Conservation (phyloP, 148 eudicot species). For the Dianthus caryophyllus region DNA sequence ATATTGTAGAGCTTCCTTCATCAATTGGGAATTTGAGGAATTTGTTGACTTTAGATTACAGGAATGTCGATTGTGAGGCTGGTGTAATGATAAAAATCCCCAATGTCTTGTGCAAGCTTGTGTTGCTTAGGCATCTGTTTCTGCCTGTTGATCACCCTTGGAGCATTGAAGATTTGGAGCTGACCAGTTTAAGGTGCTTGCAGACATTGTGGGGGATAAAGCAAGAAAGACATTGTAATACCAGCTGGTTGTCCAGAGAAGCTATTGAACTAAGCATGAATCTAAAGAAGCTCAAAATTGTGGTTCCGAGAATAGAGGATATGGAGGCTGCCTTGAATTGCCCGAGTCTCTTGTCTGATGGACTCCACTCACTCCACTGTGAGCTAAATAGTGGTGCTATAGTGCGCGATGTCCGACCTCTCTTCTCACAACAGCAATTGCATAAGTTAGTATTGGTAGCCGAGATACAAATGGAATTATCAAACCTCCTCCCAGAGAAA, state of each 20-base stretch:
- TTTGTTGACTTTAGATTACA: conserved; percentile 26
- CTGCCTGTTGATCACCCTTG: conserved; percentile 2
- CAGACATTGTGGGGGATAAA: conserved; percentile 19
- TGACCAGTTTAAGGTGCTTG: conserved; percentile 4
- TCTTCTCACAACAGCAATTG: conserved; percentile 7
- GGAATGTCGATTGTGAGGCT: conserved; percentile 14
- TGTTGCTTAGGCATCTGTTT: conserved; percentile 15
- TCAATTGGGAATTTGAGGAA: conserved; percentile 20
- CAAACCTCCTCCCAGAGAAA: conserved; percentile 11
- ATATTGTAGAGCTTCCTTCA: conserved; percentile 13
- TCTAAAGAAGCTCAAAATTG: conserved; percentile 3
- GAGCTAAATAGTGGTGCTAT: neutral
- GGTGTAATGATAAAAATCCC: neutral
- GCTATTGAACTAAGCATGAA: neutral
- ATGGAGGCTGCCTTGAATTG: conserved; percentile 3
- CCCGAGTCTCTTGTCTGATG: conserved; percentile 9
- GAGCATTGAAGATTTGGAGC: neutral
- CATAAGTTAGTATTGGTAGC: conserved; percentile 16
- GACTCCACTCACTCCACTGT: conserved; percentile 16
- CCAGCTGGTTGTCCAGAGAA: conserved; percentile 13
- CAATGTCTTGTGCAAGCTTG: conserved; percentile 9
- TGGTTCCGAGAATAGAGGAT: neutral
- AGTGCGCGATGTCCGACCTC: neutral
- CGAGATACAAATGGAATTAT: neutral
- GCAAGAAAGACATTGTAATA: neutral